Base-by-base conservation (phyloP, 2,329 filamentous ascomycete genomes). In the Arthrobotrys pseudoclavata region DNA sequence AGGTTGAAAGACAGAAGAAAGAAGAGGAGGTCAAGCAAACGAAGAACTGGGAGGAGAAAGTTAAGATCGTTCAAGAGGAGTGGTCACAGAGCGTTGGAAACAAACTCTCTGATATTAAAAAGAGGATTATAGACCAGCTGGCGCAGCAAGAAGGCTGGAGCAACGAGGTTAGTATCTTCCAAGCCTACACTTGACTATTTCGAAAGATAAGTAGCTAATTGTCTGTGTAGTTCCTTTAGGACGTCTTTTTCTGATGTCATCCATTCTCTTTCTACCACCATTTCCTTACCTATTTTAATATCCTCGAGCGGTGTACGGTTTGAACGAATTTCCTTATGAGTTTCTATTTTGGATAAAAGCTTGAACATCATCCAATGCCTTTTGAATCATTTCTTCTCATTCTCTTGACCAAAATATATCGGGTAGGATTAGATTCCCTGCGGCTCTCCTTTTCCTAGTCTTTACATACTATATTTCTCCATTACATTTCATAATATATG, bases 21-120 rank as follows among this genome's bases (percentile, higher is more conserved):
- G 75, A 79, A 20, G 75, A 79, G 40, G 75, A 79, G 24, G 64
- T 79, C n/a, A 68, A 66, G 26, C 75, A 79, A 57, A 79, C 75
- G 18, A 79, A 79, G 52, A 74, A 79, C 60, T 79, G 75, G 75
- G 75, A 79, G 34, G 75, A 79, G 31, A 79, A 79, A 31, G 63
- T 79, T 18, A 79, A 79, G 57, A 79, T 60, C 10, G 75, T 79
- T 31, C 63, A 79, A 52, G 75, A 79, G 22, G 75, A 79, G 40
- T 79, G 75, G 75, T 72, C 63, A 3, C 75, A 79, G 55, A 79
- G 75, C 29, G 69, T 79, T 69, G 75, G 75, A n/a, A 79, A 79
- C 31, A 79, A 74, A 40, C 62, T 79, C 15, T 72, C 68, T n/a
- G 75, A 79, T 5, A 79, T 69, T 18, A 79, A 79, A 60, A 79